These are phyloP conservation scores for Phanerochaete carnosa DNA, from an alignment of 768 basidiomycete species.

Conservation along the genomic window DNA sequence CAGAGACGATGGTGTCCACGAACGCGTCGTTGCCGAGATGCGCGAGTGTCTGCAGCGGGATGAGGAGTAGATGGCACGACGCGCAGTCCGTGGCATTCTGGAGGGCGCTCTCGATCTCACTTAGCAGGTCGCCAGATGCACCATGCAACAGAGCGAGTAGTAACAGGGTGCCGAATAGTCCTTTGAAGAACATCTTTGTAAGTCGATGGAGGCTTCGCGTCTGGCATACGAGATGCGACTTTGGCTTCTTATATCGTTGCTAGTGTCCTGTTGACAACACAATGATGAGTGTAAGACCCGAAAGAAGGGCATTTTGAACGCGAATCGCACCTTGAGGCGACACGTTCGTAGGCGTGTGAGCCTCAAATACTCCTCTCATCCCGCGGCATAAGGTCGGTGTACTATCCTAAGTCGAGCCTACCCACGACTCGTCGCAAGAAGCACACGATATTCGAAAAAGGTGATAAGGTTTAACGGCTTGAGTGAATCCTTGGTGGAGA, in stretches of 20 bases:
- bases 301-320: background rate
- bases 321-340: background rate
- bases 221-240: background rate
- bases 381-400: background rate
- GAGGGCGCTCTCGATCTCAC: slow-evolving; percentile 3
- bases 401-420: background rate
- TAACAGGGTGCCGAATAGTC: background rate
- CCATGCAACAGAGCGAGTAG: background rate
- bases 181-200: background rate
- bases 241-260: background rate
- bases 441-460: background rate
- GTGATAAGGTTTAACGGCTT: background rate
- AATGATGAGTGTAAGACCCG: background rate
- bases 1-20: slow-evolving; percentile 3
- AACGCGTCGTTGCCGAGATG: slow-evolving; percentile 10
- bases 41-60: slow-evolving; percentile 10
- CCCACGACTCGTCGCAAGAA: background rate
- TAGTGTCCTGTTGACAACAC: background rate
- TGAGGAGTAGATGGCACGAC: slow-evolving; percentile 9
- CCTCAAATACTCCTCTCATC: background rate
- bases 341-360: background rate
- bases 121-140: background rate
- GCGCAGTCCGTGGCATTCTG: slow-evolving; percentile 8
- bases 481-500: background rate
- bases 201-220: background rate